Conservation (phyloP, 805 yeast species). For the Yamadazyma sp. region DNA sequence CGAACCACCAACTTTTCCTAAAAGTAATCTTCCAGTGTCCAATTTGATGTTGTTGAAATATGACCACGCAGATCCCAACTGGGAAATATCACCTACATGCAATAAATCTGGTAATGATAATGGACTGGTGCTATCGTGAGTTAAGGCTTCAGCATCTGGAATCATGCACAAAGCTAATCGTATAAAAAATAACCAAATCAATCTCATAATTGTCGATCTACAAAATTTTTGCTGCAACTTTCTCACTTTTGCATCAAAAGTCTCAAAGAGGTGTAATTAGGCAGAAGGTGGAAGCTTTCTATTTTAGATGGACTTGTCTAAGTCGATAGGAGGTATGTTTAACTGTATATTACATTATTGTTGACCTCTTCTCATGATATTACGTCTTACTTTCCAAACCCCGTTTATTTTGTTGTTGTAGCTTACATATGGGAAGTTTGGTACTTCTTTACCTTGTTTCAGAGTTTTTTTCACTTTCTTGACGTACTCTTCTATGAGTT, state of each 20-base stretch:
- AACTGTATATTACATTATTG: no score
- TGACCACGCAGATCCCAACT: conserved; percentile 29
- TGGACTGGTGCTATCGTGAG: conserved; percentile 4
- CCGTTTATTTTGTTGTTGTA: conserved; percentile 48
- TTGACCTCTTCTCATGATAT: conserved; percentile 40
- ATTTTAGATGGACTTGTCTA: no score
- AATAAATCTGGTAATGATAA: conserved; percentile 37
- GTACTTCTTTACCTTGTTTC: conserved; percentile 7
- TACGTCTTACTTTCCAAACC: conserved; percentile 56
- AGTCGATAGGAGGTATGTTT: no score
- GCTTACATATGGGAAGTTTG: conserved; percentile 42
- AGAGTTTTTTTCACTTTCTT: conserved; percentile 16
- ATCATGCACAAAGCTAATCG: background rate
- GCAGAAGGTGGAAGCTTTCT: no score
- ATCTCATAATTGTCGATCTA: background rate
- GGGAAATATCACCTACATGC: conserved; percentile 18
- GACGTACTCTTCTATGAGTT: conserved; percentile 18
- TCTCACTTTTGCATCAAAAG: background rate
- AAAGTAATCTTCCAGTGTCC: conserved; percentile 61
- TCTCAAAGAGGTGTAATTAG: background rate
- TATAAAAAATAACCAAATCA: background rate
- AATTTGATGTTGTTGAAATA: conserved; percentile 71
- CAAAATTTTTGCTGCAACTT: background rate
- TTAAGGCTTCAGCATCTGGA: background rate
- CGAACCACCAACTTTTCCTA: conserved; percentile 18